Evolutionary conservation across 2,329 filamentous ascomycete species (phyloP).

Genomic region (Aureobasidium sp.): DNA sequence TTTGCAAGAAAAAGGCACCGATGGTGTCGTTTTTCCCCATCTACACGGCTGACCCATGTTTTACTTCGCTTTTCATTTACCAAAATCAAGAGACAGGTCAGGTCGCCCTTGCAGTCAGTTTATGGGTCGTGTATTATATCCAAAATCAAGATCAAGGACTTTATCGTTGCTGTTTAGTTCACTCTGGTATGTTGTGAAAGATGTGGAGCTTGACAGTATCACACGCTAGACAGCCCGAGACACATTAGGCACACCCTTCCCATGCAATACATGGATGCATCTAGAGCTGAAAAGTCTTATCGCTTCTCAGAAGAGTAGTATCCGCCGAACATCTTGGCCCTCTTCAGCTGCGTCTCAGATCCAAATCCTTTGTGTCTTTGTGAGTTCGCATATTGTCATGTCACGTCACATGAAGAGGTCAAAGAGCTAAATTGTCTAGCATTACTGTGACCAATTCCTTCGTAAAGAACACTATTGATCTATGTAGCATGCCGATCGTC

Average conservation of each 20-base stretch:
- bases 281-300: too few relatives aligned
- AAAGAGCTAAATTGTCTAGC: background rate
- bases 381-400: too few relatives aligned
- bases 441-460: background rate
- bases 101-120: background rate
- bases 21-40: background rate
- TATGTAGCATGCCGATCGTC: background rate
- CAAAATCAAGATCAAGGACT: background rate
- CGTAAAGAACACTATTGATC: background rate
- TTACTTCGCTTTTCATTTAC: background rate
- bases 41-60: background rate
- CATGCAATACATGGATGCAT: too few relatives aligned
- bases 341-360: too few relatives aligned
- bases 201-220: background rate
- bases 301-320: too few relatives aligned
- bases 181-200: background rate
- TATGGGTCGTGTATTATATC: conserved; percentile 3
- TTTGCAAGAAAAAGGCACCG: background rate
- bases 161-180: background rate
- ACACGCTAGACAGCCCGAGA: background rate
- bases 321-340: too few relatives aligned
- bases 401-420: too few relatives aligned
- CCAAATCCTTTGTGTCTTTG: too few relatives aligned
- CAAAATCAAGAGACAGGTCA: conserved; percentile 8
- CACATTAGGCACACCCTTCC: too few relatives aligned